Evolutionary conservation across 495 filamentous ascomycete genomes (phyloP).

Genomic region (Pyrenopolyporus hunteri): DNA sequence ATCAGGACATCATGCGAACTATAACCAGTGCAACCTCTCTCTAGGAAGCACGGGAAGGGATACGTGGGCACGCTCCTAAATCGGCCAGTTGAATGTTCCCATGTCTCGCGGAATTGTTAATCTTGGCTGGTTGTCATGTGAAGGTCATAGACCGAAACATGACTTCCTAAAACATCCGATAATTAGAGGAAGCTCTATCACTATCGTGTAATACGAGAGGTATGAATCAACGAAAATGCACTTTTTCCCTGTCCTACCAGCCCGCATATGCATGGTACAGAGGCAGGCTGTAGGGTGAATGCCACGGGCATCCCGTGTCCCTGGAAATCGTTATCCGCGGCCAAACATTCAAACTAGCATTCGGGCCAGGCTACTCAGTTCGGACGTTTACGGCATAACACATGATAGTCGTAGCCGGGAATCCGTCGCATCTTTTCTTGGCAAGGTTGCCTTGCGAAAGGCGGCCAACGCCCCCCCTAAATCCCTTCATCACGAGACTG

Average conservation of each 20-base stretch:
- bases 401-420: background rate
- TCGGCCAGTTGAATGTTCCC: background rate
- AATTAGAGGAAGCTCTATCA: background rate
- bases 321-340: background rate
- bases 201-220: no score
- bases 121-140: slow-evolving; percentile 10
- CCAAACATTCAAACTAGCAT: background rate
- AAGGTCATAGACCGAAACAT: slow-evolving; percentile 1
- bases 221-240: no score
- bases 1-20: background rate
- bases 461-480: slow-evolving; percentile 7
- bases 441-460: slow-evolving; percentile 13
- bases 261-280: no score
- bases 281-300: no score
- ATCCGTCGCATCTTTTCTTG: background rate
- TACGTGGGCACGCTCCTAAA: background rate
- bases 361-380: background rate
- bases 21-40: background rate
- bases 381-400: background rate
- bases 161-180: background rate
- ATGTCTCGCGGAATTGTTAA: slow-evolving; percentile 12
- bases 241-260: no score
- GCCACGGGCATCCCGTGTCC: slow-evolving; percentile 9
- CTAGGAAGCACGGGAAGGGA: background rate
- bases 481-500: background rate